Percentiles rank a stretch among this genome's conserved stretches.
phyloP scores from a whole-genome alignment of 192 early-diverging fungal genomes.

The Haplosporangium gracile region DNA sequence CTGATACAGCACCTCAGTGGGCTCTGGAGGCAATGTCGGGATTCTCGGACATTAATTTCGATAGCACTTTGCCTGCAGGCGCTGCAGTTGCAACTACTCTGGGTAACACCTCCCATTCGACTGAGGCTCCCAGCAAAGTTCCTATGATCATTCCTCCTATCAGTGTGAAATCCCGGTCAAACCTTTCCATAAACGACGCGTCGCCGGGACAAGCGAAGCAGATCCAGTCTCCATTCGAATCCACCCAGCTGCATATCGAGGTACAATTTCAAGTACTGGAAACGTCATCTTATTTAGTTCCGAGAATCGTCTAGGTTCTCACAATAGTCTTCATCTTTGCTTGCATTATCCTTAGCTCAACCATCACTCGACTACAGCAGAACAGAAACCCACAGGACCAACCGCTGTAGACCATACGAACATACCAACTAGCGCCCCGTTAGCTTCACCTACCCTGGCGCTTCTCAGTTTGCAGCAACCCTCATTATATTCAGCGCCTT shows the following conservation, averaged over 20 bases:
- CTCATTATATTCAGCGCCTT: background rate
- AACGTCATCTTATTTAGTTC: too few relatives aligned
- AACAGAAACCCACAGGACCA: background rate
- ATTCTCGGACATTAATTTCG: slow-evolving; percentile 36
- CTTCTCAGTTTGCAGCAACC: background rate
- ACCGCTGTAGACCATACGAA: background rate
- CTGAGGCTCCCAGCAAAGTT: background rate
- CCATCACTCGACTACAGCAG: background rate
- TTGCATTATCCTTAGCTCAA: background rate
- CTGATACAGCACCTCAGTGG: slow-evolving; percentile 28
- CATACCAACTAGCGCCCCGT: background rate
- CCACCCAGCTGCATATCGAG: background rate
- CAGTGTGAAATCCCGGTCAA: slow-evolving; percentile 8
- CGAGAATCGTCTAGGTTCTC: background rate
- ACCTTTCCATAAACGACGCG: background rate
- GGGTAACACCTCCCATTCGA: slow-evolving; percentile 13
- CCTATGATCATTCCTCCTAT: slow-evolving; percentile 20
- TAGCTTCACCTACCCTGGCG: background rate
- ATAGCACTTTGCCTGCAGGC: slow-evolving; percentile 25
- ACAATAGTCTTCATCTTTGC: background rate
- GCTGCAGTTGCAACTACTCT: slow-evolving; percentile 18
- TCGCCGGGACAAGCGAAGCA: slow-evolving; percentile 14
- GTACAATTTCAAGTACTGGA: slow-evolving; percentile 4
- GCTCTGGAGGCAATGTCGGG: slow-evolving; percentile 37
- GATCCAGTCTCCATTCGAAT: slow-evolving; percentile 35